phyloP scores from a whole-genome alignment of 2,329 filamentous ascomycete species.

The Nemania sp. region DNA sequence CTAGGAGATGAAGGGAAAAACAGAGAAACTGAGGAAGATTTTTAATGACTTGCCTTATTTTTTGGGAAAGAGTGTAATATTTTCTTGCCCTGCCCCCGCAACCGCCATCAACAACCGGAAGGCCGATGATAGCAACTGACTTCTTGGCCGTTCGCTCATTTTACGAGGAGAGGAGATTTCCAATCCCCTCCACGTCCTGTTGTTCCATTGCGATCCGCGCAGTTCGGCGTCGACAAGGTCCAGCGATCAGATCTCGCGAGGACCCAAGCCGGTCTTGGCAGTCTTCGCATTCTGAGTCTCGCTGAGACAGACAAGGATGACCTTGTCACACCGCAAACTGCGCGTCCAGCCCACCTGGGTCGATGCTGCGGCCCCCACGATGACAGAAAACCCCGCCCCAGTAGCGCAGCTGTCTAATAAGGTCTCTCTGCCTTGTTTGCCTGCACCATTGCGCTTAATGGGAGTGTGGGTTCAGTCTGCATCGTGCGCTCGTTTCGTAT shows the following conservation, averaged over 20 bases:
- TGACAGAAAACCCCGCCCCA: constrained; percentile 30
- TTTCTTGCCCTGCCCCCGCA: constrained; percentile 10
- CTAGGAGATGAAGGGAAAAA: constrained; percentile 39
- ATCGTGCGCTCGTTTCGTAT: constrained; percentile 51
- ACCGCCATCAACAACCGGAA: constrained; percentile 34
- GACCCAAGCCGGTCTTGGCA: constrained; percentile 60
- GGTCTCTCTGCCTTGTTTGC: constrained; percentile 12
- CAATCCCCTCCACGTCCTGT: constrained; percentile 29
- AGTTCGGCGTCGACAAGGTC: constrained; percentile 41
- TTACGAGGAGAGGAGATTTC: constrained; percentile 24
- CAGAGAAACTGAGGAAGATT: constrained; percentile 45
- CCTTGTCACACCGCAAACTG: constrained; percentile 42
- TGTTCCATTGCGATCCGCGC: constrained; percentile 53
- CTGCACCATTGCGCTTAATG: constrained; percentile 13
- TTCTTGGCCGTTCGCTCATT: constrained; percentile 44
- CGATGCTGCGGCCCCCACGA: constrained; percentile 66
- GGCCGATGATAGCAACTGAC: constrained; percentile 32
- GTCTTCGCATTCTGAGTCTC: constrained; percentile 26
- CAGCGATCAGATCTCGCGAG: constrained; percentile 34
- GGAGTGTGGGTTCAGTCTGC: constrained; percentile 28
- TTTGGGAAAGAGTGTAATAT: constrained; percentile 18
- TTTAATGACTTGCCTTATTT: constrained; percentile 36
- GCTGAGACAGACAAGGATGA: constrained; percentile 25
- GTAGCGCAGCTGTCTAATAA: constrained; percentile 16
- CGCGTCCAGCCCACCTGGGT: constrained; percentile 58